These are phyloP conservation scores for Margaritispora aquatica DNA, from an alignment of 495 filamentous ascomycete species.

Conservation along the genomic window DNA sequence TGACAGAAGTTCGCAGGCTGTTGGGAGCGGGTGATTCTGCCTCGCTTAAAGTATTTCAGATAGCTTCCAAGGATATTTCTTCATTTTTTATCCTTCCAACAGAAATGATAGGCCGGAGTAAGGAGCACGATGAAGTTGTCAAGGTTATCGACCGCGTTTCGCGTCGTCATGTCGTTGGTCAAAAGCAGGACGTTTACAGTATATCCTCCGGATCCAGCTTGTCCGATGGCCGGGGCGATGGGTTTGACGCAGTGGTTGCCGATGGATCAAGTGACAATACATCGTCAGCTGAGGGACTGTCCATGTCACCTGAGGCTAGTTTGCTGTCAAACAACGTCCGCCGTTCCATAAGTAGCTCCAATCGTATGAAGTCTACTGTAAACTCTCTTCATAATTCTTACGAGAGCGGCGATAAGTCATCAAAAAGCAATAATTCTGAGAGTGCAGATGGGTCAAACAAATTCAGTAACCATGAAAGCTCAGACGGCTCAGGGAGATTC, in stretches of 20 bases:
- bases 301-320: constrained; percentile 7
- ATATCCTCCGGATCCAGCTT: constrained; percentile 50
- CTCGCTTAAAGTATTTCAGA: constrained; percentile 59
- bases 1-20: constrained; percentile 60
- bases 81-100: constrained; percentile 80
- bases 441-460: constrained; percentile 7
- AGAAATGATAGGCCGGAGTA: constrained; percentile 68
- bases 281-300: constrained; percentile 37
- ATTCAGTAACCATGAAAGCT: constrained; percentile 2
- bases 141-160: constrained; percentile 67
- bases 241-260: constrained; percentile 38
- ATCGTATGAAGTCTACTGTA: constrained; percentile 6
- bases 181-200: constrained; percentile 35
- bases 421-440: not conserved
- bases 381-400: constrained; percentile 20
- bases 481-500: constrained; percentile 3
- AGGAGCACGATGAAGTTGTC: constrained; percentile 62
- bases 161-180: constrained; percentile 45
- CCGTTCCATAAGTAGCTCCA: constrained; percentile 7
- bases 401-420: constrained; percentile 6
- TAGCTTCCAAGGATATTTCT: constrained; percentile 72
- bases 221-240: constrained; percentile 38
- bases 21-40: constrained; percentile 68
- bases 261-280: constrained; percentile 37
- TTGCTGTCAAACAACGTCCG: not conserved